Conservation (phyloP, 2,329 filamentous ascomycete genomes). For the Emmonsiellopsis sp. region DNA sequence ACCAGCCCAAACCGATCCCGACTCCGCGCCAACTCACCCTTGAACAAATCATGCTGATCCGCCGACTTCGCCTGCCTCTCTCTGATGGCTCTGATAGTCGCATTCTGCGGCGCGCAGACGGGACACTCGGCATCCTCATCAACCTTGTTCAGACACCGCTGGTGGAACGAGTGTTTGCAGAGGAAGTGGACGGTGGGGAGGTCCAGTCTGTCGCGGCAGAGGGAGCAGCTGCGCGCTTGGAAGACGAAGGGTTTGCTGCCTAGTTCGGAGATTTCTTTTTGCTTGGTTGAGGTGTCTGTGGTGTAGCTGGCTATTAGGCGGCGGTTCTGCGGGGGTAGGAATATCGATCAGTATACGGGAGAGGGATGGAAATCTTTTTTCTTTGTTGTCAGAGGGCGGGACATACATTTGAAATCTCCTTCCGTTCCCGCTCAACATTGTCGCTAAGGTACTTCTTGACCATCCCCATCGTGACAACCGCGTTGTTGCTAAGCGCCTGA, state of each 20-base stretch:
- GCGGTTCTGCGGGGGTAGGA: conserved; percentile 51
- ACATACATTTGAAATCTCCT: conserved; percentile 62
- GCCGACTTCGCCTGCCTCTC: conserved; percentile 79
- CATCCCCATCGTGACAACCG: conserved; percentile 93
- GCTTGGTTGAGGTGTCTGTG: conserved; percentile 70
- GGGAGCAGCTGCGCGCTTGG: conserved; percentile 78
- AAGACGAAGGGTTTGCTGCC: conserved; percentile 76
- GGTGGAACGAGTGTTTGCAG: conserved; percentile 95
- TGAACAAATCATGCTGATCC: conserved; percentile 81
- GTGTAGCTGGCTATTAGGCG: conserved; percentile 76
- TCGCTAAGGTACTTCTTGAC: conserved; percentile 85
- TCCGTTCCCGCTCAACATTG: conserved; percentile 80
- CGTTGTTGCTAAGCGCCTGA: conserved; percentile 70
- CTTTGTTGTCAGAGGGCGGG: not conserved
- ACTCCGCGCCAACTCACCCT: conserved; percentile 65
- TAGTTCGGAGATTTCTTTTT: conserved; percentile 68
- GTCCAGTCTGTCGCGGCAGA: conserved; percentile 70
- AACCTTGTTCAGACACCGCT: conserved; percentile 67
- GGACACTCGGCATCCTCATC: conserved; percentile 71
- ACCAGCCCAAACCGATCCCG: conserved; percentile 83
- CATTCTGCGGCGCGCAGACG: conserved; percentile 72
- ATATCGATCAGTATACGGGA: not conserved
- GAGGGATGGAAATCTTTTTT: not conserved
- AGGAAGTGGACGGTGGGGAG: conserved; percentile 90
- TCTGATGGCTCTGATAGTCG: conserved; percentile 79